Conservation (phyloP, 2,329 filamentous ascomycete species). For the Colletotrichum sojae region DNA sequence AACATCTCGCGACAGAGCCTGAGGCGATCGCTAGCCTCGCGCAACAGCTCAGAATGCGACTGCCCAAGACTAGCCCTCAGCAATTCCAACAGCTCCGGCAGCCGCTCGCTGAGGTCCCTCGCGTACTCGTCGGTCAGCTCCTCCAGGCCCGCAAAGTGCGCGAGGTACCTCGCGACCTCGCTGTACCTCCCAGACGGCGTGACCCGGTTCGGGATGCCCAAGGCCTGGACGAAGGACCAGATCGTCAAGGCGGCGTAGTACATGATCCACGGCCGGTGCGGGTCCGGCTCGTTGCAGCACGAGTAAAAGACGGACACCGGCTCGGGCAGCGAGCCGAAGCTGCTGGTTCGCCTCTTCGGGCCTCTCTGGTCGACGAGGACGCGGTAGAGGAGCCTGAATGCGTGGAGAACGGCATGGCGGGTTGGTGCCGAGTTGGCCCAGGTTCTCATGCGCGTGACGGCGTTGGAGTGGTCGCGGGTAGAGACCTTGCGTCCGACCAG, state of each 20-base stretch:
- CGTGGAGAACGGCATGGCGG: constrained; percentile 86
- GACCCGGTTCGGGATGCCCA: constrained; percentile 61
- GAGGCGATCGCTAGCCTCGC: constrained; percentile 81
- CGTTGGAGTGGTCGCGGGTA: constrained; percentile 79
- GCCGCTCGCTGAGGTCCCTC: constrained; percentile 72
- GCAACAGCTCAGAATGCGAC: constrained; percentile 76
- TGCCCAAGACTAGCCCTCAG: constrained; percentile 59
- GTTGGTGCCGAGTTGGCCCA: constrained; percentile 85
- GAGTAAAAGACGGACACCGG: constrained; percentile 71
- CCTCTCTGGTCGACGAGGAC: constrained; percentile 74
- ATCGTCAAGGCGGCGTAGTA: constrained; percentile 90
- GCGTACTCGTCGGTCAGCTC: constrained; percentile 78
- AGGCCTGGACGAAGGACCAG: constrained; percentile 88
- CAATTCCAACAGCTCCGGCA: constrained; percentile 62
- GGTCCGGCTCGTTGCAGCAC: constrained; percentile 82
- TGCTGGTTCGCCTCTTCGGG: constrained; percentile 45
- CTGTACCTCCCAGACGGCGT: constrained; percentile 45
- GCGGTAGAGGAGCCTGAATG: constrained; percentile 83
- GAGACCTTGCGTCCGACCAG: constrained; percentile 85
- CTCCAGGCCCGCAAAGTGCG: constrained; percentile 77
- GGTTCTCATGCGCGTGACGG: constrained; percentile 80
- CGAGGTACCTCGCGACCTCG: constrained; percentile 60
- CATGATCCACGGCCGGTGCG: constrained; percentile 91
- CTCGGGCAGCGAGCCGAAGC: constrained; percentile 43
- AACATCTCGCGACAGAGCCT: constrained; percentile 75